phyloP scores from a whole-genome alignment of 2,329 filamentous ascomycete genomes.

The Scedosporium dehoogii region DNA sequence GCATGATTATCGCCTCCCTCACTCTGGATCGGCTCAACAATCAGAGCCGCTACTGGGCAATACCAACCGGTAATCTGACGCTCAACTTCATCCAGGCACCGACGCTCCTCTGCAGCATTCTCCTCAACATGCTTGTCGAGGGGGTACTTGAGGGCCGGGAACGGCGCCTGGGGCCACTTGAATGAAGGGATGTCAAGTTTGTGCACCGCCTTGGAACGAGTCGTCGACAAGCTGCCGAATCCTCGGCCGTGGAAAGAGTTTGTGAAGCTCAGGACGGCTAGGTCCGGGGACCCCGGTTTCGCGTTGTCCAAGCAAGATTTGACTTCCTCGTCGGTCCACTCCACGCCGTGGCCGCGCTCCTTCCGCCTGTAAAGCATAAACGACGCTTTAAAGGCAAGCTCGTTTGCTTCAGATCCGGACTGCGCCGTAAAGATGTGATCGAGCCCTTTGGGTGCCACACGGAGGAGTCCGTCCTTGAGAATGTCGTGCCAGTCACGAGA shows the following conservation, averaged over 20 bases:
- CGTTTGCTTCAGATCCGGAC: slow-evolving; percentile 86
- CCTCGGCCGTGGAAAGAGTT: slow-evolving; percentile 83
- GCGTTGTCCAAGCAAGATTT: slow-evolving; percentile 70
- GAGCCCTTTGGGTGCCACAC: slow-evolving; percentile 71
- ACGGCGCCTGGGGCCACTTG: slow-evolving; percentile 86
- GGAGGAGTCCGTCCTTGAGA: slow-evolving; percentile 70
- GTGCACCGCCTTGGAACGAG: slow-evolving; percentile 86
- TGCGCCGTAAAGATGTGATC: slow-evolving; percentile 87
- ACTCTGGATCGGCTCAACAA: slow-evolving; percentile 87
- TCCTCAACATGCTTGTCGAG: slow-evolving; percentile 69
- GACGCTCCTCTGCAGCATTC: slow-evolving; percentile 73
- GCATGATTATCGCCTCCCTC: slow-evolving; percentile 95
- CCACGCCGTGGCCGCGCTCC: slow-evolving; percentile 70
- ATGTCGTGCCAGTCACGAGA: slow-evolving; percentile 73
- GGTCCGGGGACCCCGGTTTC: slow-evolving; percentile 60
- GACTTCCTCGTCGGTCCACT: slow-evolving; percentile 73
- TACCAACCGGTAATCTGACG: slow-evolving; percentile 69
- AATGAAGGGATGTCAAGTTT: slow-evolving; percentile 93
- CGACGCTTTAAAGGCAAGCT: slow-evolving; percentile 88
- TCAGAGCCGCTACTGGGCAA: slow-evolving; percentile 67
- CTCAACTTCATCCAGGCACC: slow-evolving; percentile 75
- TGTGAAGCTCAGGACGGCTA: slow-evolving; percentile 85
- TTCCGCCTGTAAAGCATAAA: slow-evolving; percentile 80
- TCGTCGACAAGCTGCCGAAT: slow-evolving; percentile 79
- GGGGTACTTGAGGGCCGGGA: slow-evolving; percentile 79